Evolutionary conservation across 176 grass and related monocot genomes (phyloP).

Genomic region (Puccinellia tenuiflora): DNA sequence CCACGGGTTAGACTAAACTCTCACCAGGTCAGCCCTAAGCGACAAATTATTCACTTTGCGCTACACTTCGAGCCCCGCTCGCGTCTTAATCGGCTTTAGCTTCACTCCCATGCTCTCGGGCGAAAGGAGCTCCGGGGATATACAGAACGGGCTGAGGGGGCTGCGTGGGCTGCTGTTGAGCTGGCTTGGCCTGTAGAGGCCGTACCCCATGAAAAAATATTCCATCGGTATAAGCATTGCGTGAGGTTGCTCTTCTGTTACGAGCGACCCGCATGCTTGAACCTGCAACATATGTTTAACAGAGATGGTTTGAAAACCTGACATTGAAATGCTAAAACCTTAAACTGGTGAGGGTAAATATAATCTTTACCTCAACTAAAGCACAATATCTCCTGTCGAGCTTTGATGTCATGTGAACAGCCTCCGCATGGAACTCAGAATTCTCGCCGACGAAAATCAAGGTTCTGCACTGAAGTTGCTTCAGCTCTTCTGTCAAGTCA

Average conservation of each 20-base stretch:
- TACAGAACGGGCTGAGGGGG: constrained; percentile 73
- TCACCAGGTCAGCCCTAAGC: constrained; percentile 31
- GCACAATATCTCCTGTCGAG: constrained; percentile 87
- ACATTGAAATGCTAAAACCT: background rate
- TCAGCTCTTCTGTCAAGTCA: constrained; percentile 77
- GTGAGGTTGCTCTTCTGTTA: constrained; percentile 93
- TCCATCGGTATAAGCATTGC: constrained; percentile 94
- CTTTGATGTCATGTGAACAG: constrained; percentile 84
- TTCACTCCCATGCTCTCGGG: constrained; percentile 98
- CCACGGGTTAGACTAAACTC: constrained; percentile 33
- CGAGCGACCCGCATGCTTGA: constrained; percentile 76
- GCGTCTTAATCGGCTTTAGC: constrained; percentile 92
- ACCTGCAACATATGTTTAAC: constrained; percentile 43
- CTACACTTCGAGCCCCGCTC: constrained; percentile 63
- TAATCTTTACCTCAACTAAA: constrained; percentile 73
- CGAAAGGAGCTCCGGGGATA: constrained; percentile 82
- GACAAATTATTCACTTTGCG: background rate
- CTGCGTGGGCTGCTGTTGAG: constrained; percentile 71
- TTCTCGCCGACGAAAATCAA: constrained; percentile 86
- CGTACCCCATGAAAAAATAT: constrained; percentile 95
- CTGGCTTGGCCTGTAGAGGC: constrained; percentile 70
- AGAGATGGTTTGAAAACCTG: background rate
- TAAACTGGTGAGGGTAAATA: background rate
- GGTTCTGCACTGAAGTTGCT: constrained; percentile 80
- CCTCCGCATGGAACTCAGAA: constrained; percentile 77